Conservation (phyloP, 225 moss, liverwort and hornwort species). For the Polytrichum commune region DNA sequence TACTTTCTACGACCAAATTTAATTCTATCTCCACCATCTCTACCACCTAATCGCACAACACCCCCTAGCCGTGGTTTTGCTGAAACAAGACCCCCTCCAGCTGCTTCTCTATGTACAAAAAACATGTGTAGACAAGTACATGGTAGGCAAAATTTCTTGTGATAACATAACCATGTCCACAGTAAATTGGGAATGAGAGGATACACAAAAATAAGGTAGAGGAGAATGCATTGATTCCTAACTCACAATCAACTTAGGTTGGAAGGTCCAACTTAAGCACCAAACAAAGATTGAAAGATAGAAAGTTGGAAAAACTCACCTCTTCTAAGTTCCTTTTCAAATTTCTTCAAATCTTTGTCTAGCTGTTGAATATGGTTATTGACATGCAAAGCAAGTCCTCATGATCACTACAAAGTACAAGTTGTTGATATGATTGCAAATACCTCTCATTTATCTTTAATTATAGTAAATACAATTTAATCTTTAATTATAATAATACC, state of each 20-base stretch:
- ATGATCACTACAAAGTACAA: slow-evolving; percentile 4
- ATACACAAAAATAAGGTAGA: not conserved
- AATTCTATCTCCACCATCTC: slow-evolving; percentile 54
- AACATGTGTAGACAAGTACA: too few species aligned
- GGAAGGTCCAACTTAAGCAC: too few species aligned
- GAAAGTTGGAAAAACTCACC: slow-evolving; percentile 21
- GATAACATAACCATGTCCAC: slow-evolving; percentile 1
- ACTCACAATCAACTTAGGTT: too few species aligned
- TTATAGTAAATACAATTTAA: too few species aligned
- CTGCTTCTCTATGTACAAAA: slow-evolving; percentile 51
- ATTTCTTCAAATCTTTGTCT: slow-evolving; percentile 68
- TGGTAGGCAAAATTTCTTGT: not conserved
- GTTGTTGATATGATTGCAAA: not conserved
- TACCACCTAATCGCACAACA: slow-evolving; percentile 26
- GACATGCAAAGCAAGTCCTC: slow-evolving; percentile 35
- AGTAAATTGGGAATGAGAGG: not conserved
- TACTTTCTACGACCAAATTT: slow-evolving; percentile 54
- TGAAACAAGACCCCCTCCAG: slow-evolving; percentile 44
- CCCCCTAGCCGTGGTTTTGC: slow-evolving; percentile 50
- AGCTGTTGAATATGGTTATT: slow-evolving; percentile 78
- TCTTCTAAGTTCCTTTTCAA: slow-evolving; percentile 74
- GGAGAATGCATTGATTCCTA: too few species aligned
- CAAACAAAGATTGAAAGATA: not conserved
- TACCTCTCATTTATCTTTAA: too few species aligned
- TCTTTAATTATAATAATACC: not conserved